Base-by-base conservation (phyloP, 163 green algal genomes). In the Smithsoniella earleae region DNA sequence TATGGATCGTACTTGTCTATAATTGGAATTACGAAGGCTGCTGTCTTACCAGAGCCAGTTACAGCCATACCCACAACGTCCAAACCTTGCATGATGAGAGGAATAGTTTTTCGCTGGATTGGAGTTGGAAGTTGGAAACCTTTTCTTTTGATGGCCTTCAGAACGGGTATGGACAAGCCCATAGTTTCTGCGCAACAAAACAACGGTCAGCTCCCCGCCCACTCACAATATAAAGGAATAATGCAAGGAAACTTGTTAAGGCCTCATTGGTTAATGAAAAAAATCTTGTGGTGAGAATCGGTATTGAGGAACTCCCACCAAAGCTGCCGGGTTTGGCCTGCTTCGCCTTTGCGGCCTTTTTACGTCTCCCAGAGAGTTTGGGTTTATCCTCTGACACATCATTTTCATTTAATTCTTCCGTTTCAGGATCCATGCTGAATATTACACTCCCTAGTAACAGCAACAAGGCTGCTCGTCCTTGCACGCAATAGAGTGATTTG, bases 1-100 rank as follows among this genome's bases (percentile, higher is more conserved):
- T n/a, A n/a, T n/a, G 27, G 8, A n/a, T 27, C 62, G 20, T 73
- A 73, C 64, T 55, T 86, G 55, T 98, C 82, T 20, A 98, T 72
- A 79, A 98, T 85, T 0, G 94, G 94, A 10, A 98, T 87, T 5
- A 97, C 87, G 81, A 98, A 98, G 4, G 94, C 94, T 18, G 93
- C 93, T 2, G 94, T 99, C 79, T 99, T 99, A 73, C 94, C 94
- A 33, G 85, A 95, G 36, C 94, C 94, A 22, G 94, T 99, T 18
- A 94, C 79, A 1, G 94, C 94, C 94, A 99, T 98, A 64, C 90
- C 94, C 5, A 99, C 89, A 6, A 99, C 83, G 77, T 99, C 94
- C 36, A 88, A 62, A 25, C 94, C 88, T 58, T 83, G 79, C 43
- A 95, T 77, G 58, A 96, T 90, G 27, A 94, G 76, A 1, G 94